These are phyloP conservation scores for Coprinellus aureogranulatus DNA, from an alignment of 768 basidiomycete genomes.

Conservation along the genomic window DNA sequence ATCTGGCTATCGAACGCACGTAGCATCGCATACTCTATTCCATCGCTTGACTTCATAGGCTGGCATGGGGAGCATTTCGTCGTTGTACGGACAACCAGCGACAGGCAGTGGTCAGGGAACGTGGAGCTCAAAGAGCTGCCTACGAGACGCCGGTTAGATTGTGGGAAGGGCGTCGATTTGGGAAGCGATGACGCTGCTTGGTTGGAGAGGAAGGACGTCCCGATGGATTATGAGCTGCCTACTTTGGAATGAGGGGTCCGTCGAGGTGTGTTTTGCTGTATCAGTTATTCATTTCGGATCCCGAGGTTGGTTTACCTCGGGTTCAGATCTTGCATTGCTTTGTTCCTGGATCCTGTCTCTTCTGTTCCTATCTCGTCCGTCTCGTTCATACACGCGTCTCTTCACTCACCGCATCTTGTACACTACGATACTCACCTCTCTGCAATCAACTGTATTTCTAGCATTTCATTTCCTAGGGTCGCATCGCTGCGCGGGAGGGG, in stretches of 20 bases:
- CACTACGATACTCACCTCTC: too few relatives aligned
- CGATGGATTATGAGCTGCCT: slow-evolving; percentile 70
- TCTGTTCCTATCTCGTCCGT: too few relatives aligned
- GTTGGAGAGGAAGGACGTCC: slow-evolving; percentile 73
- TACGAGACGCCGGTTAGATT: slow-evolving; percentile 54
- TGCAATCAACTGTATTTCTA: too few relatives aligned
- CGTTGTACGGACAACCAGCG: slow-evolving; percentile 42
- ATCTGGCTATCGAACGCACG: slow-evolving; percentile 51
- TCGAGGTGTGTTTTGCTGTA: neutral
- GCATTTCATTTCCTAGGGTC: too few relatives aligned
- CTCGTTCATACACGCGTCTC: too few relatives aligned
- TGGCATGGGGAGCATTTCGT: slow-evolving; percentile 75
- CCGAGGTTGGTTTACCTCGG: neutral
- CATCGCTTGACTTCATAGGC: slow-evolving; percentile 63
- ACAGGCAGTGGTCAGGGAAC: slow-evolving; percentile 3
- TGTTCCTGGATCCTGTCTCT: too few relatives aligned
- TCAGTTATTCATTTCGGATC: neutral
- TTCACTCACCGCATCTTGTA: neutral
- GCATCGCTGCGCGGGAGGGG: too few relatives aligned
- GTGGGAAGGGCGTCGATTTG: slow-evolving; percentile 64
- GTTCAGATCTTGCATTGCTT: too few relatives aligned
- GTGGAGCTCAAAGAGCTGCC: slow-evolving; percentile 63
- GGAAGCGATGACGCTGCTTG: slow-evolving; percentile 61
- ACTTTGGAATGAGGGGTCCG: slow-evolving; percentile 14
- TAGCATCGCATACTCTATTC: slow-evolving; percentile 47